Evolutionary conservation across 208 protist genomes (phyloP).

Genomic region (Spongospora subterranea): DNA sequence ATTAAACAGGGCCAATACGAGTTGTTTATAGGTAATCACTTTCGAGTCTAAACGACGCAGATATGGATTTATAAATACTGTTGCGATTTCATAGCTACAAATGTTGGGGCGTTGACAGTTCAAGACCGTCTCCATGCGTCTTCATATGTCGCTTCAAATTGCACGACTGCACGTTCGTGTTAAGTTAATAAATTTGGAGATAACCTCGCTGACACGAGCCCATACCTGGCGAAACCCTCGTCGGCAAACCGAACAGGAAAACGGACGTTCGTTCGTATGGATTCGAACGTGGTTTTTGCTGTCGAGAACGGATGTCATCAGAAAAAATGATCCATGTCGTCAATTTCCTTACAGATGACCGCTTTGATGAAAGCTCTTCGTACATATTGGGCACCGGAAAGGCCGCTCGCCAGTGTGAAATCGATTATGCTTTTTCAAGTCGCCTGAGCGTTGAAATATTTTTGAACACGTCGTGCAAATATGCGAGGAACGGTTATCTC

Average conservation of each 20-base stretch:
- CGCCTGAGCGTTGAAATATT: conserved; percentile 26
- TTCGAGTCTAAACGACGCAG: too few species aligned
- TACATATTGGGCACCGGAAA: conserved; percentile 24
- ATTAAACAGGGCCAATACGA: too few species aligned
- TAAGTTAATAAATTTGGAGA: neutral
- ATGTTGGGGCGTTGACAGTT: too few species aligned
- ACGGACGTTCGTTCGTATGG: conserved; percentile 41
- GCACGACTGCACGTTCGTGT: neutral
- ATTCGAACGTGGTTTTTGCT: conserved; percentile 46
- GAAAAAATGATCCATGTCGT: neutral
- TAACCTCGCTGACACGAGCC: neutral
- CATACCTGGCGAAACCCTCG: conserved; percentile 48
- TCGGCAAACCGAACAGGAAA: neutral
- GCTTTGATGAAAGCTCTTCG: conserved; percentile 53
- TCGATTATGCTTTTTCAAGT: conserved; percentile 50
- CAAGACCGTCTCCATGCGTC: conserved; percentile 27
- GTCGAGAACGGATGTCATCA: neutral
- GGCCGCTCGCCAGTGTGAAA: conserved; percentile 44
- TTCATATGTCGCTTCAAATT: conserved; percentile 56
- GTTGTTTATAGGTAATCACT: too few species aligned
- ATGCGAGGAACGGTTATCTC: neutral
- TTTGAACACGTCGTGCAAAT: conserved; percentile 42
- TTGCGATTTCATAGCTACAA: too few species aligned
- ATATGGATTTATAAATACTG: too few species aligned
- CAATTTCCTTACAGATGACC: neutral